Base-by-base conservation (phyloP, 2,329 filamentous ascomycete species). In the Dactylellina drechsleri region DNA sequence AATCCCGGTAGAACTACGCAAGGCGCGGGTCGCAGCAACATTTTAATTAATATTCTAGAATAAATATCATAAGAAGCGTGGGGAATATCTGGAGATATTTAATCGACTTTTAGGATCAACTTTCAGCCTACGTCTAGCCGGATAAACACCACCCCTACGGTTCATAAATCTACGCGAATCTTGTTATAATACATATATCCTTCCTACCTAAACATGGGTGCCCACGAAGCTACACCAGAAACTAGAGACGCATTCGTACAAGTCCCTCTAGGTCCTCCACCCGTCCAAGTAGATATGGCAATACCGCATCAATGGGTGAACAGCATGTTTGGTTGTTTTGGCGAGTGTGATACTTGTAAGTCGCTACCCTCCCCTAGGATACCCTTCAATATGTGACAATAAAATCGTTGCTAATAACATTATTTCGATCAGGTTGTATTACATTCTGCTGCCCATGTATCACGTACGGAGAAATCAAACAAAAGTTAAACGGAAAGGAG, bases 321-420 rank as follows among this genome's bases (percentile, higher is more conserved):
- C 31, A 54, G 54, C 12, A 43, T 76, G 54, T 77, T 68, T 23
- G 50, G 70, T n/a, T 77, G 76, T 23, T 77, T 77, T 56, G 57
- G 43, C 4, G 58, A 77, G 53, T 75, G 49, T 7, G 76, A 74
- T 23, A 64, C 66, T 36, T 78, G 77, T 78, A 62, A 65, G 77
- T 58, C 20, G 12, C 13, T 15, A 7, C 28, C 5, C 7, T 12
- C 47, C 3, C 10, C 13, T 52, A 3, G 31, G n/a, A 16, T 60
- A 10, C 36, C 15, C 16, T 8, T 40, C 1, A 26, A 16, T 50
- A n/a, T 50, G 13, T 12, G 2, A 12, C 41, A 2, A 12, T 20
- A n/a, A 31, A 26, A 4, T 16, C 15, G 15, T 20, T 23, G 6
- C 60, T 65, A 31, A 53, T 28, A 50, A 7, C 15, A 7, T 2